These are phyloP conservation scores for Sistotremastrum niveocremeum DNA, from an alignment of 768 basidiomycete species.

Conservation along the genomic window DNA sequence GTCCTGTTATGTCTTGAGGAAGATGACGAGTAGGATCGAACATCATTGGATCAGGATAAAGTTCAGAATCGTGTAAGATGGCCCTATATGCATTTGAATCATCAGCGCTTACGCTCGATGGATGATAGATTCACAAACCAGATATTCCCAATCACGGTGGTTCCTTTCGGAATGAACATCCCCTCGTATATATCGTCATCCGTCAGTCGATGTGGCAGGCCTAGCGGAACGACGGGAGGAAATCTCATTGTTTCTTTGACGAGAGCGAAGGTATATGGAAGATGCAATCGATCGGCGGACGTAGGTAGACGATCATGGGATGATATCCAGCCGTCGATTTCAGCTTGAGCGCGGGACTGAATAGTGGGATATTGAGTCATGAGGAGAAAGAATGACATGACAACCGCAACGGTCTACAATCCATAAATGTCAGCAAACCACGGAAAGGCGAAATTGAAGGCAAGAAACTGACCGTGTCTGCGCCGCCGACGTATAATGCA, in stretches of 20 bases:
- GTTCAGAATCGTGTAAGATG: conserved; percentile 8
- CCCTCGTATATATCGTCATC: conserved; percentile 12
- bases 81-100: conserved; percentile 4
- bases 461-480: no score
- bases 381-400: conserved; percentile 8
- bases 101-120: no score
- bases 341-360: conserved; percentile 13
- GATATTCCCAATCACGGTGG: conserved; percentile 8
- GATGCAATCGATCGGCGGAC: conserved; percentile 3
- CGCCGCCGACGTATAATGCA: no score
- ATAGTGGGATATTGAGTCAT: conserved; percentile 12
- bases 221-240: conserved; percentile 1
- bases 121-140: conserved; percentile 5
- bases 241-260: conserved; percentile 6
- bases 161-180: conserved; percentile 9
- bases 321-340: conserved; percentile 9
- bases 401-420: conserved; percentile 7
- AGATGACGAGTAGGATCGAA: conserved; percentile 10
- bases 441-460: no score
- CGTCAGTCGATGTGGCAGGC: conserved; percentile 7
- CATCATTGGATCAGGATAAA: conserved; percentile 9
- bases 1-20: not conserved
- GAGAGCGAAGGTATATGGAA: conserved; percentile 7
- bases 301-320: conserved; percentile 2
- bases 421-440: no score